phyloP scores from a whole-genome alignment of 345 rosid species.

The Pugionium dolabratum region DNA sequence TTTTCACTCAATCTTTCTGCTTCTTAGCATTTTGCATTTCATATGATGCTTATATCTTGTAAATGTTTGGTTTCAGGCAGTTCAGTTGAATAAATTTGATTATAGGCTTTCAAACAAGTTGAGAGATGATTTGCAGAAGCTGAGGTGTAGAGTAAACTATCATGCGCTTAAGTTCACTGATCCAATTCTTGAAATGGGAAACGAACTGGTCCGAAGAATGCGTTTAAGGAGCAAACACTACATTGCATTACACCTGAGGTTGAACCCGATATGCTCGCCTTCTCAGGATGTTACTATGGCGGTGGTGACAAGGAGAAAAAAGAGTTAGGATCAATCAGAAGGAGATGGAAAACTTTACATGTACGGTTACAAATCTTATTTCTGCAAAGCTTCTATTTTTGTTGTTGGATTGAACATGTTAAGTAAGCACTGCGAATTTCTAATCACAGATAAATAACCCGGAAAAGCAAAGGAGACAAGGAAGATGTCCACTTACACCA shows the following conservation, averaged over 20 bases:
- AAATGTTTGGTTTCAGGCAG: constrained; percentile 54
- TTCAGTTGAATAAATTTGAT: constrained; percentile 87
- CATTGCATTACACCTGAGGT: constrained; percentile 95
- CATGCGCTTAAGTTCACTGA: constrained; percentile 86
- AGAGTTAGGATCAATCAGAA: constrained; percentile 81
- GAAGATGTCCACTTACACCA: constrained; percentile 97
- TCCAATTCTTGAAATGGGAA: constrained; percentile 78
- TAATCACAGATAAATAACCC: constrained; percentile 63
- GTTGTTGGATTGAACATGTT: not conserved
- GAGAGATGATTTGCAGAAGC: constrained; percentile 77
- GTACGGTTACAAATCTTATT: constrained; percentile 50
- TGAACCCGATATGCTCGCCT: constrained; percentile 99
- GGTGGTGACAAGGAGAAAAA: constrained; percentile 90
- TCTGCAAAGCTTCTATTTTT: not conserved
- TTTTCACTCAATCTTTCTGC: constrained; percentile 32
- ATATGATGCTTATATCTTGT: constrained; percentile 19
- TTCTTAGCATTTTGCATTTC: constrained; percentile 1
- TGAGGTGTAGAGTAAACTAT: constrained; percentile 95
- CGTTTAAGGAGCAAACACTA: constrained; percentile 72
- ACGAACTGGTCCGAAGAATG: constrained; percentile 69
- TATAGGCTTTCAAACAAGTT: constrained; percentile 90
- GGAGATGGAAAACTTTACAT: constrained; percentile 98
- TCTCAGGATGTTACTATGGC: constrained; percentile 98
- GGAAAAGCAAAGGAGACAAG: constrained; percentile 94
- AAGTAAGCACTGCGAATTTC: constrained; percentile 18